phyloP scores from a whole-genome alignment of 2,329 filamentous ascomycete genomes.

The Arthrobotrys pseudoclavata region DNA sequence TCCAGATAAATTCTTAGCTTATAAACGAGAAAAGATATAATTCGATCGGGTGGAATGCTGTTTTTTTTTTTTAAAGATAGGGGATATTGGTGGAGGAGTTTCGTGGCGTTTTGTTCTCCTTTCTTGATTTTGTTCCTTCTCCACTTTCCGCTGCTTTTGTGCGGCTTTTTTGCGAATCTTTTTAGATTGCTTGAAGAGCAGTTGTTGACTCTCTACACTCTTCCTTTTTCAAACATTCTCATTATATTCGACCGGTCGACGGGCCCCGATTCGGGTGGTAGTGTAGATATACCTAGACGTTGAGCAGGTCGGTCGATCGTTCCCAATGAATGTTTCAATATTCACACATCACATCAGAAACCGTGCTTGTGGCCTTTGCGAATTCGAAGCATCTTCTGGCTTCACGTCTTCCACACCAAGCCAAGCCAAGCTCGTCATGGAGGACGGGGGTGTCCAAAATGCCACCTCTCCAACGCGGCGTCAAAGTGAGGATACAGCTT shows the following conservation, averaged over 20 bases:
- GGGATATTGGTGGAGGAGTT: slow-evolving; percentile 18
- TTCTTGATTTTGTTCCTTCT: not conserved
- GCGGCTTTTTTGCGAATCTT: not conserved
- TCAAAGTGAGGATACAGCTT: not conserved
- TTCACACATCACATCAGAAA: too few species aligned
- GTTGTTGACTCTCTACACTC: slow-evolving; percentile 12
- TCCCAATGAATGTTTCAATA: too few species aligned
- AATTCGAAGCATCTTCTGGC: too few species aligned
- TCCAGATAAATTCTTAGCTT: slow-evolving; percentile 32
- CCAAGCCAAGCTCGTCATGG: not conserved
- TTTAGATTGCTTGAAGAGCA: slow-evolving; percentile 24
- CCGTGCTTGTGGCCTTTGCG: too few species aligned
- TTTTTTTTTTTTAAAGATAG: not conserved
- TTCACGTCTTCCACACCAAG: too few species aligned
- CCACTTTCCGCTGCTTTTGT: not conserved
- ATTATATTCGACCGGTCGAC: not conserved
- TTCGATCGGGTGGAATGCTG: not conserved
- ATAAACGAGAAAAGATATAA: not conserved
- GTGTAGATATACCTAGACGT: not conserved
- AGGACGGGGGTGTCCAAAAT: not conserved
- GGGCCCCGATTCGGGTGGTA: not conserved
- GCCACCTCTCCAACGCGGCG: not conserved
- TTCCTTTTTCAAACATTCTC: not conserved
- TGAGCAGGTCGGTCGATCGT: too few species aligned
- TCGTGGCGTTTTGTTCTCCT: slow-evolving; percentile 2